These are phyloP conservation scores for Acanthamoeba polyphaga DNA, from an alignment of 208 protist species.

Conservation along the genomic window DNA sequence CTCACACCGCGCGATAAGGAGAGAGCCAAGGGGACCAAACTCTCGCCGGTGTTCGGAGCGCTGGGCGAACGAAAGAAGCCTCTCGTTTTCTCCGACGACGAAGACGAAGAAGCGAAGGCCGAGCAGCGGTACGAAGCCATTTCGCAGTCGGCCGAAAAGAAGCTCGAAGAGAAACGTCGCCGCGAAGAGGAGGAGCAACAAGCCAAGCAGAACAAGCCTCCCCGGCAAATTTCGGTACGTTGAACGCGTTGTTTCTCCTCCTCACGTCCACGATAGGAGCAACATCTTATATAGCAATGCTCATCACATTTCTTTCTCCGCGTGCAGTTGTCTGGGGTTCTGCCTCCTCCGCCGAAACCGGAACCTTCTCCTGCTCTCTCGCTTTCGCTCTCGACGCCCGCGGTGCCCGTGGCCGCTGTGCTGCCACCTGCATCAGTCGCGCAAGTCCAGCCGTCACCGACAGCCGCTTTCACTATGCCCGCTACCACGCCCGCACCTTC, in stretches of 20 bases:
- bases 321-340: not conserved
- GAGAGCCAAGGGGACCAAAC: conserved; percentile 2
- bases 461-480: not conserved
- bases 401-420: not conserved
- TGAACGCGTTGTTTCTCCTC: not conserved
- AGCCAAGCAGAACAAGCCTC: conserved; percentile 16
- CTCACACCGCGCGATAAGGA: conserved; percentile 48
- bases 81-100: conserved; percentile 25
- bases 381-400: not conserved
- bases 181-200: conserved; percentile 17
- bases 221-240: not conserved
- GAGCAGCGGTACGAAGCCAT: conserved; percentile 25
- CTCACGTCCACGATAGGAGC: not conserved
- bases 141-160: conserved; percentile 14
- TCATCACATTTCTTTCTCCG: not conserved
- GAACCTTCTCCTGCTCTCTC: not conserved
- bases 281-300: not conserved
- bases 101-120: conserved; percentile 8
- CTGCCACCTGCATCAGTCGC: not conserved
- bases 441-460: not conserved
- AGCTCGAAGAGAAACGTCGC: conserved; percentile 41
- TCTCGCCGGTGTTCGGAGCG: conserved; percentile 31
- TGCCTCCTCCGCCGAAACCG: conserved; percentile 53
- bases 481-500: not conserved
- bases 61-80: not conserved